phyloP scores from a whole-genome alignment of 768 basidiomycete genomes.

The Rubroboletus pulcherrimus region DNA sequence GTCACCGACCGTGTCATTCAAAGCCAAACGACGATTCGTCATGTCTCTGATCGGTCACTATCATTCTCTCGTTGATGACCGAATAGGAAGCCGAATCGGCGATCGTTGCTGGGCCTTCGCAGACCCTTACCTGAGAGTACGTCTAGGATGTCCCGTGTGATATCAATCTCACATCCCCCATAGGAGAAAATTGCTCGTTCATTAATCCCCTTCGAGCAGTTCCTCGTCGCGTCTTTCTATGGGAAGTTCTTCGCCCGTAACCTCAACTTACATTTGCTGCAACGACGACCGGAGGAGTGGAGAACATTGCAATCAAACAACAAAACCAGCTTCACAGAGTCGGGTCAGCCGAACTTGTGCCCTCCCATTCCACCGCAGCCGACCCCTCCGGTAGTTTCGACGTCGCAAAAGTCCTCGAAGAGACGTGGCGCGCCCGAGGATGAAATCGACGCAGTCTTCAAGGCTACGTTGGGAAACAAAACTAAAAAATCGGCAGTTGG shows the following conservation, averaged over 20 bases:
- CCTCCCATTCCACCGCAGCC: not conserved
- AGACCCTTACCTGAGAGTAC: slow-evolving; percentile 90
- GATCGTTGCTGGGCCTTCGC: slow-evolving; percentile 89
- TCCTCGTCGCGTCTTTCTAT: slow-evolving; percentile 72
- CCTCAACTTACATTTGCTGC: slow-evolving; percentile 73
- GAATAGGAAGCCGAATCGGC: slow-evolving; percentile 84
- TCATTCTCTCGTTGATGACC: slow-evolving; percentile 79
- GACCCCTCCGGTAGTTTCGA: not conserved
- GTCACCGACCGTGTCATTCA: slow-evolving; percentile 59
- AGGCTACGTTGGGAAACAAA: slow-evolving; percentile 52
- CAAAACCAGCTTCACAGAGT: slow-evolving; percentile 24
- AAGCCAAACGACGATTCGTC: slow-evolving; percentile 68
- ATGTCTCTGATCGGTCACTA: slow-evolving; percentile 75
- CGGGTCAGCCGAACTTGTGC: slow-evolving; percentile 17
- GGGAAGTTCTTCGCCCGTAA: slow-evolving; percentile 85
- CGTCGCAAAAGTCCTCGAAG: slow-evolving; percentile 40
- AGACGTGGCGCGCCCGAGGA: slow-evolving; percentile 46
- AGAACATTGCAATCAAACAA: slow-evolving; percentile 55
- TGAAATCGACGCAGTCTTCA: slow-evolving; percentile 77
- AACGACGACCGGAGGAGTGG: slow-evolving; percentile 84
- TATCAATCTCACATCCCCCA: slow-evolving; percentile 1
- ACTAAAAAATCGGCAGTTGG: slow-evolving; percentile 51
- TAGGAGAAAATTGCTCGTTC: slow-evolving; percentile 92
- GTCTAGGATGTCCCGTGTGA: not conserved
- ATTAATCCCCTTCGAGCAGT: slow-evolving; percentile 65